Conservation (phyloP, 768 basidiomycete species). For the Serendipita vermifera region DNA sequence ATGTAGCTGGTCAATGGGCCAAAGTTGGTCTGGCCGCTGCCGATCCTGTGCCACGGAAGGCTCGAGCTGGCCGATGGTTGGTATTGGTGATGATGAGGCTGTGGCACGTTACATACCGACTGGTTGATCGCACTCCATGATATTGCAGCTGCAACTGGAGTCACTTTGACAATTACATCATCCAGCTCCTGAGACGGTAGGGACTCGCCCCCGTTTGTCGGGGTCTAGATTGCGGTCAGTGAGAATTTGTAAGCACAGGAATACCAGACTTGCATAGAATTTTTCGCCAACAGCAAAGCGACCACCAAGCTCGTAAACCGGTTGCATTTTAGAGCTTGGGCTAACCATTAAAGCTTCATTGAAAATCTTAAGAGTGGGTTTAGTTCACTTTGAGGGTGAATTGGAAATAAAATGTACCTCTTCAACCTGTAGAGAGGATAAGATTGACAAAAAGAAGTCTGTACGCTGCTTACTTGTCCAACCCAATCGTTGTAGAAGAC, state of each 20-base stretch:
- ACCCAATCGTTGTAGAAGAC: conserved; percentile 78
- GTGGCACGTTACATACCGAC: conserved; percentile 35
- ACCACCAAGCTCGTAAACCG: conserved; percentile 65
- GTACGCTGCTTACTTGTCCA: conserved; percentile 50
- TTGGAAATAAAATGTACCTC: conserved; percentile 42
- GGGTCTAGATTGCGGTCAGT: conserved; percentile 29
- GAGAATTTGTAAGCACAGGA: background rate
- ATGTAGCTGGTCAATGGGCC: conserved; percentile 50
- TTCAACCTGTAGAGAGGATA: conserved; percentile 38
- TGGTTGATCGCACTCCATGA: conserved; percentile 85
- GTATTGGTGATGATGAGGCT: conserved; percentile 7
- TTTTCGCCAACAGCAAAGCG: conserved; percentile 62
- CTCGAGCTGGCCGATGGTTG: conserved; percentile 40
- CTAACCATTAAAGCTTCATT: conserved; percentile 66
- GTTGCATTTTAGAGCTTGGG: conserved; percentile 43
- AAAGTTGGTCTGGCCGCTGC: conserved; percentile 60
- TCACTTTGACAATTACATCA: conserved; percentile 59
- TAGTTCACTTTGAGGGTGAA: conserved; percentile 3
- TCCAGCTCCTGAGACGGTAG: conserved; percentile 27
- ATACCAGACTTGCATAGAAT: conserved; percentile 41
- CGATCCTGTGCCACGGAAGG: conserved; percentile 39
- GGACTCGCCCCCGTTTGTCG: conserved; percentile 34
- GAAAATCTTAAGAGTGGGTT: conserved; percentile 43
- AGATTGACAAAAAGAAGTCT: conserved; percentile 13
- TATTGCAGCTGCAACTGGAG: conserved; percentile 65